Evolutionary conservation across 228 moss, liverwort and hornwort species (phyloP), one percentile per base, ranked within the genome.

Genomic region (Sphagnum fallax): DNA sequence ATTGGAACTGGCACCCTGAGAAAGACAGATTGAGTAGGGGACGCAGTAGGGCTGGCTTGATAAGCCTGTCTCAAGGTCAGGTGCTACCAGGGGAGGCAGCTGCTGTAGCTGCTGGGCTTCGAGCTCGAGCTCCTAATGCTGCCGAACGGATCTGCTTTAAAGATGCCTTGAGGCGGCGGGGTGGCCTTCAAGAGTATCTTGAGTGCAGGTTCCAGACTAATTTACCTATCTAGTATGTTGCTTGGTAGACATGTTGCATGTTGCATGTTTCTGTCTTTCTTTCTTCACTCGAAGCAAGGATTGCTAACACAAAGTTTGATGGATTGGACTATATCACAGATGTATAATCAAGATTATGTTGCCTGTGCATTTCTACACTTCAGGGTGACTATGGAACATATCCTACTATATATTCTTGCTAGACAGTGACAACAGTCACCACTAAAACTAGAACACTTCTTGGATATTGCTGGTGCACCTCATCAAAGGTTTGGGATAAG

Each of bases 61-160:
- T 74, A 47, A 68, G 74, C 63, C 71, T 78, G 53, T 72, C 78
- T 15, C 74, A 71, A n/a, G 72, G 84, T 64, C 80, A 78, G 32
- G 62, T 82, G 49, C 66, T 78, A 81, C 68, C 80, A 65, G 88
- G 88, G 63, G 88, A 88, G 81, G 85, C 76, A 67, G 88, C 88
- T 4, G 88, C 88, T 62, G 84, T 88, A 55, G 88, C 88, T 72
- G 88, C 84, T 69, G 88, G 88, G 68, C 69, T 88, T 53, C 78
- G 84, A 74, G 85, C 78, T 4, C 88, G 88, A 49, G 82, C 84
- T 67, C 59, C 84, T 52, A 80, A 82, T 80, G 82, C 84, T 7
- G 82, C 82, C 8, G 88, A 88, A 68, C 75, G 84, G 52, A 82
- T 88, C 65, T 82, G 82, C 74, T 88, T 88, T 59, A 88, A 88